Base-by-base conservation (phyloP, 768 basidiomycete species). In the Lyophyllum decastes region DNA sequence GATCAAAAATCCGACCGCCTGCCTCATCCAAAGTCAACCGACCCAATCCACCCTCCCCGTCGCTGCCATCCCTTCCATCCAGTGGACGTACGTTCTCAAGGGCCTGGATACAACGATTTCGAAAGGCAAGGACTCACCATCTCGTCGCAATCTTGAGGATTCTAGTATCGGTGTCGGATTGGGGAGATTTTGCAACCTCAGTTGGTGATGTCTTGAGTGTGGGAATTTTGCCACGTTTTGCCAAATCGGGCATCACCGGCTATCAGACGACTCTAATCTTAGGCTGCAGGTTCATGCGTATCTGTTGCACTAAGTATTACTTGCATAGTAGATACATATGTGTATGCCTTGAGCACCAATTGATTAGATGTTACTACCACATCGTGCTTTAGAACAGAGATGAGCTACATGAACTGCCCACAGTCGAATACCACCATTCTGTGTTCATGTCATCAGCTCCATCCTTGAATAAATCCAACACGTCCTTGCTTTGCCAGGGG, bases 61-160 rank as follows among this genome's bases (percentile, higher is more conserved):
- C 52, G 25, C 24, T 43, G 60, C 61, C 38, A 62, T 61, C 61
- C 61, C 60, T 45, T 59, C 44, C 62, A 62, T 53, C 66, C 66
- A 64, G 27, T 33, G 44, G 52, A 47, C 52, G 52, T 52, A 52
- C 51, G 49, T 44, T 53, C 59, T 46, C 56, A 55, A 52, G 52
- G 47, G 44, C 55, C 52, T 60, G 33, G 19, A 52, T 41, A 57
- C 25, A 58, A 52, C 59, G 52, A 49, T 63, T 54, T 45, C 52
- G 60, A 52, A 38, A 41, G 62, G 61, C 54, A 64, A 57, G 64
- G 60, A 77, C 78, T 76, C 72, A 80, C 78, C 78, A 78, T 78
- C 67, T 74, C 74, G 73, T 70, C 72, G 70, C 71, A 58, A 70
- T 73, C 75, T 75, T 76, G 71, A 72, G 62, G 62, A 64, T 67